Conservation (phyloP, 2,329 filamentous ascomycete species). For the Knoxdaviesia proteae region DNA sequence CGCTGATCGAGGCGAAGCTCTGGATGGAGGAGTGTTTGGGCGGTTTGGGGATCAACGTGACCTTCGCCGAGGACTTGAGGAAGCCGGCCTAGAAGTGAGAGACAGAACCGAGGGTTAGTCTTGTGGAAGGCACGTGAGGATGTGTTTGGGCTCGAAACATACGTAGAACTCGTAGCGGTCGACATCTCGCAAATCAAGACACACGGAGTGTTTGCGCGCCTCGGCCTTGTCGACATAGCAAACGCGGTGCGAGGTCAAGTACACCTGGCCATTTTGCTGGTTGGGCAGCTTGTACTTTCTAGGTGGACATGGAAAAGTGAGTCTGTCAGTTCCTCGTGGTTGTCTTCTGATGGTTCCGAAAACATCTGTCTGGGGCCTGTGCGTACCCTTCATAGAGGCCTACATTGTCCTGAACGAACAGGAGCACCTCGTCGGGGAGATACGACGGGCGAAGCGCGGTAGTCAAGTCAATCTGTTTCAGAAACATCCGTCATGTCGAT, state of each 20-base stretch:
- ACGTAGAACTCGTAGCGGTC: slow-evolving; percentile 83
- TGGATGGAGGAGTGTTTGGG: slow-evolving; percentile 32
- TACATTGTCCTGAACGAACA: slow-evolving; percentile 95
- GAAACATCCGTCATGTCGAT: slow-evolving; percentile 67
- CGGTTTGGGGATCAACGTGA: slow-evolving; percentile 72
- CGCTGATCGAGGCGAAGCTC: neutral
- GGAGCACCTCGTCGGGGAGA: slow-evolving; percentile 76
- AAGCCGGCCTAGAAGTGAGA: slow-evolving; percentile 51
- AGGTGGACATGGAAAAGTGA: slow-evolving; percentile 1
- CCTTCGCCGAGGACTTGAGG: slow-evolving; percentile 82
- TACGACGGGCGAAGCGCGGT: slow-evolving; percentile 86
- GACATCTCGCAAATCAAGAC: slow-evolving; percentile 74
- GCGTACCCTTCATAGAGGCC: slow-evolving; percentile 89
- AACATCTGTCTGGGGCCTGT: neutral
- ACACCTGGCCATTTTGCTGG: slow-evolving; percentile 89
- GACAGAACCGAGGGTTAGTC: slow-evolving; percentile 2
- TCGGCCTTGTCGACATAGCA: slow-evolving; percentile 88
- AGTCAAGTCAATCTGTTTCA: slow-evolving; percentile 87
- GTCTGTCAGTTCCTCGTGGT: slow-evolving; percentile 2
- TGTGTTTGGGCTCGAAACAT: slow-evolving; percentile 5
- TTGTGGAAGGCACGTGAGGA: neutral
- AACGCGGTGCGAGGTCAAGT: slow-evolving; percentile 82
- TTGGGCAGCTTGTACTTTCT: slow-evolving; percentile 91
- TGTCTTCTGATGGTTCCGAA: too few relatives aligned
- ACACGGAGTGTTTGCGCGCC: slow-evolving; percentile 65